Conservation (phyloP, 345 rosid genomes). For the Acer saccharum region DNA sequence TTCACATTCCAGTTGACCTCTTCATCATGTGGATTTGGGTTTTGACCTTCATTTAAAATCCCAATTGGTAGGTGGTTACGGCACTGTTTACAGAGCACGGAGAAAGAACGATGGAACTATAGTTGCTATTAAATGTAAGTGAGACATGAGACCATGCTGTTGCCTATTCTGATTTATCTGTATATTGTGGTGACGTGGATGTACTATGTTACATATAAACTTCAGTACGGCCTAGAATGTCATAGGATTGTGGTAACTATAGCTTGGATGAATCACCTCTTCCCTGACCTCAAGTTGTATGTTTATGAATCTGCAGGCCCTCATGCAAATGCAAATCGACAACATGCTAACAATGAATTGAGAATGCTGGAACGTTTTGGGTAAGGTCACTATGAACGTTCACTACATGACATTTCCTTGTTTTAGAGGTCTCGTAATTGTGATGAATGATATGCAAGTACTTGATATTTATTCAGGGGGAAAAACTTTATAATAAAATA, state of each 20-base stretch:
- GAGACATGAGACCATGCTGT: conserved; percentile 16
- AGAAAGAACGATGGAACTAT: conserved; percentile 67
- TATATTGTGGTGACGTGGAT: not conserved
- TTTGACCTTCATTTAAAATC: conserved; percentile 18
- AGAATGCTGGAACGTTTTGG: conserved; percentile 94
- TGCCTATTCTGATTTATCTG: not conserved
- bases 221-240: not conserved
- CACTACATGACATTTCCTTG: not conserved
- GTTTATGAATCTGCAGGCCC: conserved; percentile 59
- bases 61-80: conserved; percentile 84
- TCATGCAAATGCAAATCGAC: conserved; percentile 74
- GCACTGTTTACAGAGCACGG: conserved; percentile 80
- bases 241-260: not conserved
- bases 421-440: not conserved
- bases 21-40: conserved; percentile 10
- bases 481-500: conserved; percentile 73
- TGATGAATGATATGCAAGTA: conserved; percentile 8
- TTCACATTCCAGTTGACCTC: not conserved
- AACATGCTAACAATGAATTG: conserved; percentile 70
- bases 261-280: not conserved
- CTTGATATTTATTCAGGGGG: conserved; percentile 61
- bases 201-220: not conserved
- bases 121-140: conserved; percentile 94
- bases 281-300: conserved; percentile 13
- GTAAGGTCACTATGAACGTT: conserved; percentile 41